phyloP scores from a whole-genome alignment of 2,329 filamentous ascomycete genomes.

The Fusarium ambrosium region DNA sequence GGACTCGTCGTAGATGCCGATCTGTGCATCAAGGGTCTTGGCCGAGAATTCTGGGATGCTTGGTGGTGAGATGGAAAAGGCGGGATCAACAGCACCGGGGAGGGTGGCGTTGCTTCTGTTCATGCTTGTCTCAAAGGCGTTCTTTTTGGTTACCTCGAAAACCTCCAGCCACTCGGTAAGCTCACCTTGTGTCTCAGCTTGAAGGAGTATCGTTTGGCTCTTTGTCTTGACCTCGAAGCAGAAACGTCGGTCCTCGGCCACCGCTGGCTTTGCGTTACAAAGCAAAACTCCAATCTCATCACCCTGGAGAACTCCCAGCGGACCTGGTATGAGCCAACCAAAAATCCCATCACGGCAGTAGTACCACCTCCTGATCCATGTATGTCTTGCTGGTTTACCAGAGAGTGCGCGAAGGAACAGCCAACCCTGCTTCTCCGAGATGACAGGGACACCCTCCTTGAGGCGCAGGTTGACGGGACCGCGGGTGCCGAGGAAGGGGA shows the following conservation, averaged over 20 bases:
- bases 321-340: slow-evolving; percentile 89
- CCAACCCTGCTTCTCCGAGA: slow-evolving; percentile 93
- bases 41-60: slow-evolving; percentile 92
- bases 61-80: slow-evolving; percentile 92
- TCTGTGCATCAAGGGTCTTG: slow-evolving; percentile 77
- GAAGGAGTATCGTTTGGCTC: slow-evolving; percentile 87
- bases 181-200: slow-evolving; percentile 92
- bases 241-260: slow-evolving; percentile 93
- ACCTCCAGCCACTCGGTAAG: slow-evolving; percentile 95
- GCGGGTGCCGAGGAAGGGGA: slow-evolving; percentile 83
- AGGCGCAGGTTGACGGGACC: slow-evolving; percentile 75
- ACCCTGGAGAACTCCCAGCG: slow-evolving; percentile 91
- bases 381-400: slow-evolving; percentile 90
- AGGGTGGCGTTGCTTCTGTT: slow-evolving; percentile 62
- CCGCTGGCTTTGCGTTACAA: slow-evolving; percentile 91
- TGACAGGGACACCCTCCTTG: slow-evolving; percentile 62
- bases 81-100: slow-evolving; percentile 72
- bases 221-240: slow-evolving; percentile 99
- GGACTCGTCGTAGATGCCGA: slow-evolving; percentile 66
- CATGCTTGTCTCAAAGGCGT: slow-evolving; percentile 83
- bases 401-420: slow-evolving; percentile 84
- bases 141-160: slow-evolving; percentile 94
- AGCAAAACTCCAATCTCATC: slow-evolving; percentile 96
- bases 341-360: slow-evolving; percentile 97
- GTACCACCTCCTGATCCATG: slow-evolving; percentile 94